Percentiles rank a stretch among this genome's conserved stretches.
These are phyloP conservation scores for Phyllosticta capitalensis DNA, from an alignment of 2,329 filamentous ascomycete genomes.

Conservation along the genomic window DNA sequence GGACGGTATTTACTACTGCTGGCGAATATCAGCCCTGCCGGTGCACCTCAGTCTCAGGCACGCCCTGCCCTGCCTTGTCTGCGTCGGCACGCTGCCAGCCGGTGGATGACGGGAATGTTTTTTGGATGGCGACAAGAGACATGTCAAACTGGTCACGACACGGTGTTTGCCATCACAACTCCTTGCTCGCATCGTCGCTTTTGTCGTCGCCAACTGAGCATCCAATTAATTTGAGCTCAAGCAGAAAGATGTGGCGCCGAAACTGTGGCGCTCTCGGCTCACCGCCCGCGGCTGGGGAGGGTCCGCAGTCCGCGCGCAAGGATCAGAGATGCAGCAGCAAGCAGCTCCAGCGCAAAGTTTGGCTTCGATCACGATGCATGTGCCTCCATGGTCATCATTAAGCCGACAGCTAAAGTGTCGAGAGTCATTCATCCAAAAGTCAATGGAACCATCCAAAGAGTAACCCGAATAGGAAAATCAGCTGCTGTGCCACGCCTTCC, in stretches of 20 bases:
- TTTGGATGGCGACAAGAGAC: background rate
- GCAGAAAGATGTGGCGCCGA: background rate
- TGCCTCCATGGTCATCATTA: too few species aligned
- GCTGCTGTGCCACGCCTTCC: background rate
- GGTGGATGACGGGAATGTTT: background rate
- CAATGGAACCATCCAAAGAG: too few species aligned
- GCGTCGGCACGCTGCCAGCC: background rate
- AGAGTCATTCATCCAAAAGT: too few species aligned
- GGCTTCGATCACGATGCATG: too few species aligned
- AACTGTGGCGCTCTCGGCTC: background rate
- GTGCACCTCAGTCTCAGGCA: background rate
- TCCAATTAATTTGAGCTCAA: background rate
- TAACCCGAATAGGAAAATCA: background rate
- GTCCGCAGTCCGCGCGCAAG: too few species aligned
- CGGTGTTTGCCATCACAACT: too few species aligned
- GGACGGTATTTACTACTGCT: background rate
- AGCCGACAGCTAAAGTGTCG: too few species aligned
- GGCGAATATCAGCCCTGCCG: background rate
- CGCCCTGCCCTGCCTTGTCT: background rate
- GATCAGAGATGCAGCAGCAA: too few species aligned
- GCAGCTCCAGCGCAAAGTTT: too few species aligned
- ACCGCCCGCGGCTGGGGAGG: background rate
- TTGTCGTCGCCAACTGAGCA: background rate
- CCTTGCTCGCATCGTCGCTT: too few species aligned
- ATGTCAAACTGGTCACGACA: background rate